These are phyloP conservation scores for Ogataea methylovora DNA, from an alignment of 805 yeast genomes.

Conservation along the genomic window DNA sequence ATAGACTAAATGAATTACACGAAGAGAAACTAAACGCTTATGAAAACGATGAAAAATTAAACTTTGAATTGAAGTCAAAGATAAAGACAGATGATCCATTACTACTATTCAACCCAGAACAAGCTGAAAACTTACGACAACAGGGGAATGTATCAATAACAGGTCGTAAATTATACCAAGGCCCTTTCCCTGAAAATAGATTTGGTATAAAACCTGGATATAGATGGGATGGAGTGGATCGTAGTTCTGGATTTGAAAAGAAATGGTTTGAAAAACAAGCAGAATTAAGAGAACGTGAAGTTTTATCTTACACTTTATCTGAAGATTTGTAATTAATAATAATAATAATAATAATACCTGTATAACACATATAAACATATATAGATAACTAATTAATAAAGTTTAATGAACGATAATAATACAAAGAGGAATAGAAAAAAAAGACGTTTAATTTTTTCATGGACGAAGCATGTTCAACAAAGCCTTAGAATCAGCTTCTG, in stretches of 20 bases:
- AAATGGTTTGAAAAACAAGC: constrained; percentile 42
- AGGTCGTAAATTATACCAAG: constrained; percentile 52
- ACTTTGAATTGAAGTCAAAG: constrained; percentile 23
- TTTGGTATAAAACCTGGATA: constrained; percentile 72
- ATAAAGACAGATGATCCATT: constrained; percentile 61
- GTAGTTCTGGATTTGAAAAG: constrained; percentile 82
- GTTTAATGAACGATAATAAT: too few relatives aligned
- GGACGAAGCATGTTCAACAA: not conserved
- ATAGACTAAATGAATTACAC: constrained; percentile 19
- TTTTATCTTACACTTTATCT: constrained; percentile 27
- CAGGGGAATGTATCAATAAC: constrained; percentile 19
- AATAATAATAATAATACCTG: not conserved
- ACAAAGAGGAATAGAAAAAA: too few relatives aligned
- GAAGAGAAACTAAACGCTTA: constrained; percentile 21
- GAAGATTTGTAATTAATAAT: constrained; percentile 22
- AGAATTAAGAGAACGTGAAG: constrained; percentile 26
- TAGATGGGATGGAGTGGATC: constrained; percentile 88
- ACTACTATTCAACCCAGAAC: constrained; percentile 31
- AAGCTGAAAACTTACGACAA: constrained; percentile 1
- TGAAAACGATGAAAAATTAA: constrained; percentile 32
- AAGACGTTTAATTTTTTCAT: not conserved
- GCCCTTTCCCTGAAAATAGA: constrained; percentile 57
- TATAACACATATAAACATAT: too few relatives aligned
- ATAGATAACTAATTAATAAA: too few relatives aligned
- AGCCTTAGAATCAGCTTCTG: not conserved